Percentiles rank a stretch among this genome's conserved stretches.
These are phyloP conservation scores for Fraxinus angustifolia DNA, from an alignment of 305 asterid genomes.

Conservation along the genomic window DNA sequence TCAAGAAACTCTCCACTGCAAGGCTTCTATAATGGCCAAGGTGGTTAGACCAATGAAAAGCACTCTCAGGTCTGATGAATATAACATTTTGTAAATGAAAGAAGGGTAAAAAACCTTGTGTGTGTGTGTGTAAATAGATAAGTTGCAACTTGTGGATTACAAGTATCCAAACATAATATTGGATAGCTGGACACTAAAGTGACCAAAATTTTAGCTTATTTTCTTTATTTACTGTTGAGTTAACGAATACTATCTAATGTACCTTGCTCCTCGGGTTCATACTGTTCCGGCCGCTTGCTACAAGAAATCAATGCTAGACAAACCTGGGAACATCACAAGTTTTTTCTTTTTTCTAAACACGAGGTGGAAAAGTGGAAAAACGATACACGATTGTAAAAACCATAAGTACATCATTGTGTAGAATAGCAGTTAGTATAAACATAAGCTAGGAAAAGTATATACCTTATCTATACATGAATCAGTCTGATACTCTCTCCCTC, in stretches of 20 bases:
- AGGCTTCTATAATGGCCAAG: neutral
- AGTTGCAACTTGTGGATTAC: neutral
- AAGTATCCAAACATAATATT: neutral
- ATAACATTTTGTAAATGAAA: neutral
- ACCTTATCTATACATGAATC: neutral
- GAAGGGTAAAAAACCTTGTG: neutral
- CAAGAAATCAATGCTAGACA: neutral
- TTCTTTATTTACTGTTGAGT: neutral
- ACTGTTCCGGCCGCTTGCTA: neutral
- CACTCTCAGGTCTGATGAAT: neutral
- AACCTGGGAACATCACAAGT: neutral
- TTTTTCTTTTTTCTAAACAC: neutral
- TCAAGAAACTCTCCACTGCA: neutral
- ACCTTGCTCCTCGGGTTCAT: neutral
- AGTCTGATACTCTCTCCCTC: conserved; percentile 7
- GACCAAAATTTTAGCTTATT: neutral
- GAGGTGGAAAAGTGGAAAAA: neutral
- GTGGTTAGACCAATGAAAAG: neutral
- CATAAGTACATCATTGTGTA: neutral
- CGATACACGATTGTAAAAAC: neutral
- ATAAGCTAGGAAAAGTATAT: neutral
- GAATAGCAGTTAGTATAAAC: neutral
- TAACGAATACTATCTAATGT: neutral
- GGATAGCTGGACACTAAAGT: neutral
- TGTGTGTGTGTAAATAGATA: neutral